phyloP scores from a whole-genome alignment of 2,329 filamentous ascomycete genomes.

The Microcyclospora tardicrescens region DNA sequence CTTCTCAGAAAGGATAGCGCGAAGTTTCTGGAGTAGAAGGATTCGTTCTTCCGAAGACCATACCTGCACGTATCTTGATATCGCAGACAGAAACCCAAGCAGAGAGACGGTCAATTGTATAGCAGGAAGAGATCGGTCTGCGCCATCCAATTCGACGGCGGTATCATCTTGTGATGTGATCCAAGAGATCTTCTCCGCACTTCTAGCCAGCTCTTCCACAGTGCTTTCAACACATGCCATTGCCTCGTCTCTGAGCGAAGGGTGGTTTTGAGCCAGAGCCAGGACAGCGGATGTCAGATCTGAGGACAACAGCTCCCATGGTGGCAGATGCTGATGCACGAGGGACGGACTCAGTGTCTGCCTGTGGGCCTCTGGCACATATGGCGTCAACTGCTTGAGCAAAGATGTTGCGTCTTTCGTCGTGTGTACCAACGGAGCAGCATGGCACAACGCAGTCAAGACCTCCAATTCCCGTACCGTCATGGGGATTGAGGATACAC shows the following conservation, averaged over 20 bases:
- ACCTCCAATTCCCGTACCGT: slow-evolving; percentile 81
- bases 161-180: slow-evolving; percentile 11
- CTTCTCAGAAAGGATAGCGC: slow-evolving; percentile 63
- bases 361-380: slow-evolving; percentile 70
- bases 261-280: slow-evolving; percentile 62
- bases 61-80: slow-evolving; percentile 63
- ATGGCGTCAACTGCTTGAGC: slow-evolving; percentile 64
- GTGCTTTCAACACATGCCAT: slow-evolving; percentile 58
- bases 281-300: slow-evolving; percentile 70
- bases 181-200: slow-evolving; percentile 41
- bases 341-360: slow-evolving; percentile 71
- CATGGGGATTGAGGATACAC: slow-evolving; percentile 25
- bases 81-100: slow-evolving; percentile 79
- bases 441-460: slow-evolving; percentile 79
- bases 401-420: slow-evolving; percentile 64
- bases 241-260: slow-evolving; percentile 52
- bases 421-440: slow-evolving; percentile 61
- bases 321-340: slow-evolving; percentile 69
- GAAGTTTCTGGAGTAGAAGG: slow-evolving; percentile 57
- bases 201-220: slow-evolving; percentile 54
- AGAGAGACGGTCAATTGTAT: slow-evolving; percentile 71
- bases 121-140: slow-evolving; percentile 14
- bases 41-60: slow-evolving; percentile 68
- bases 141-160: slow-evolving; percentile 8
- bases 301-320: slow-evolving; percentile 71